phyloP scores from a whole-genome alignment of 2,329 filamentous ascomycete species.

The Bertia moriformis region DNA sequence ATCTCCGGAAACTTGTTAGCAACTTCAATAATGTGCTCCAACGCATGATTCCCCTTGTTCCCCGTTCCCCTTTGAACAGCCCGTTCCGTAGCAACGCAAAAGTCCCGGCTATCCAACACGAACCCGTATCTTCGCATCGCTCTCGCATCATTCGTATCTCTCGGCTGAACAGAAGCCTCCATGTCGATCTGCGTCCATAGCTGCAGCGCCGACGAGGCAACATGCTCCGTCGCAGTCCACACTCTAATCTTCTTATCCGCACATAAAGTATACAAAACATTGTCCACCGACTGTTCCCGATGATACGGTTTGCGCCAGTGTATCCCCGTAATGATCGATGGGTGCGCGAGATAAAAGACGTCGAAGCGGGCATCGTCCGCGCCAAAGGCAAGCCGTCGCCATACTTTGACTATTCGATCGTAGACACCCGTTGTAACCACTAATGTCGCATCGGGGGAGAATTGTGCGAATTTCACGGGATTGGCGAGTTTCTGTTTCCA shows the following conservation, averaged over 20 bases:
- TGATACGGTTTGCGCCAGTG: slow-evolving; percentile 75
- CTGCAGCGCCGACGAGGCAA: slow-evolving; percentile 57
- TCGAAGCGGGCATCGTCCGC: slow-evolving; percentile 76
- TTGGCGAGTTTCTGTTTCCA: slow-evolving; percentile 69
- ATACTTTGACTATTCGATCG: slow-evolving; percentile 80
- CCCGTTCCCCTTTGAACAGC: slow-evolving; percentile 47
- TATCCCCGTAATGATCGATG: slow-evolving; percentile 62
- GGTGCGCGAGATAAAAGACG: slow-evolving; percentile 78
- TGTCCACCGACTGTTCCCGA: slow-evolving; percentile 64
- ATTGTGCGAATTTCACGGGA: slow-evolving; percentile 55
- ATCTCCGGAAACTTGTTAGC: slow-evolving; percentile 78
- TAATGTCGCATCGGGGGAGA: slow-evolving; percentile 77
- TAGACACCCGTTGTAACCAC: slow-evolving; percentile 68
- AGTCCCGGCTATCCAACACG: slow-evolving; percentile 69
- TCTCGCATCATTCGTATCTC: slow-evolving; percentile 5
- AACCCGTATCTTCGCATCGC: slow-evolving; percentile 50
- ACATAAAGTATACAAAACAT: slow-evolving; percentile 81
- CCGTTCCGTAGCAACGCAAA: slow-evolving; percentile 62
- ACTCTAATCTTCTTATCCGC: slow-evolving; percentile 67
- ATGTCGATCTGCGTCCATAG: slow-evolving; percentile 73
- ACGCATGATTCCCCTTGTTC: slow-evolving; percentile 48
- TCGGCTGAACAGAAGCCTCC: slow-evolving; percentile 47
- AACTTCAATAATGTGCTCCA: slow-evolving; percentile 75
- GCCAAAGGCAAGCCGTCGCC: slow-evolving; percentile 76
- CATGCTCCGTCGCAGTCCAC: slow-evolving; percentile 66